Conservation (phyloP, 306 rosid genomes). For the Echinosophora koreensis region DNA sequence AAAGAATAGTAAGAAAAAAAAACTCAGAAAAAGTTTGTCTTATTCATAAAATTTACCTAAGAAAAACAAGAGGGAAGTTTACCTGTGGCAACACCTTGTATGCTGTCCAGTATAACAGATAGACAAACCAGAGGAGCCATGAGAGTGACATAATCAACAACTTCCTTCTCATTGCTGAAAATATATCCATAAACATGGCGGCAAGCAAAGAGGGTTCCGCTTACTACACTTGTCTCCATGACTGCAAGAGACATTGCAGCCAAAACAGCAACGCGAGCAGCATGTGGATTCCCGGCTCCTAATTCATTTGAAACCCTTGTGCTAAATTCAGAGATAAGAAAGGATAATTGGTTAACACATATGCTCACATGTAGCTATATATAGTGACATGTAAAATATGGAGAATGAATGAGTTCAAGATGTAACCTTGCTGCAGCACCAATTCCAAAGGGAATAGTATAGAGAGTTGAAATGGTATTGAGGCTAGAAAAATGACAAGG, state of each 20-base stretch:
- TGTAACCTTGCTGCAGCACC: slow-evolving; percentile 75
- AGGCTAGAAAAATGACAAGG: slow-evolving; percentile 53
- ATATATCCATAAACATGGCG: slow-evolving; percentile 64
- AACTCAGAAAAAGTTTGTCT: not conserved
- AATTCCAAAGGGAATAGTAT: slow-evolving; percentile 70
- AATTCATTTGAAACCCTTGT: slow-evolving; percentile 82
- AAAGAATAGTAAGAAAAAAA: not conserved
- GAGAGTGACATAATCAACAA: slow-evolving; percentile 67
- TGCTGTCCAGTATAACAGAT: slow-evolving; percentile 65
- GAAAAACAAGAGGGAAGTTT: slow-evolving; percentile 19
- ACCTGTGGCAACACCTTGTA: slow-evolving; percentile 77
- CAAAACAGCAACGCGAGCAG: slow-evolving; percentile 59
- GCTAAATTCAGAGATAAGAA: slow-evolving; percentile 43
- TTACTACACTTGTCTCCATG: slow-evolving; percentile 51
- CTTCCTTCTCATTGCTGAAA: slow-evolving; percentile 75
- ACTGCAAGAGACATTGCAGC: slow-evolving; percentile 59
- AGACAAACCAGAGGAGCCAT: slow-evolving; percentile 71
- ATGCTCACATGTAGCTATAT: not conserved
- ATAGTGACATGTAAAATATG: not conserved
- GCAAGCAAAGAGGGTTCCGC: slow-evolving; percentile 57
- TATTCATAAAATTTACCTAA: not conserved
- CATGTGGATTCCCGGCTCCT: slow-evolving; percentile 73
- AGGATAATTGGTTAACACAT: not conserved
- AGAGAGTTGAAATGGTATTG: slow-evolving; percentile 63
- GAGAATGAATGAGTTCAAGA: not conserved